phyloP scores from a whole-genome alignment of 805 yeast genomes.

The Candida argentea region DNA sequence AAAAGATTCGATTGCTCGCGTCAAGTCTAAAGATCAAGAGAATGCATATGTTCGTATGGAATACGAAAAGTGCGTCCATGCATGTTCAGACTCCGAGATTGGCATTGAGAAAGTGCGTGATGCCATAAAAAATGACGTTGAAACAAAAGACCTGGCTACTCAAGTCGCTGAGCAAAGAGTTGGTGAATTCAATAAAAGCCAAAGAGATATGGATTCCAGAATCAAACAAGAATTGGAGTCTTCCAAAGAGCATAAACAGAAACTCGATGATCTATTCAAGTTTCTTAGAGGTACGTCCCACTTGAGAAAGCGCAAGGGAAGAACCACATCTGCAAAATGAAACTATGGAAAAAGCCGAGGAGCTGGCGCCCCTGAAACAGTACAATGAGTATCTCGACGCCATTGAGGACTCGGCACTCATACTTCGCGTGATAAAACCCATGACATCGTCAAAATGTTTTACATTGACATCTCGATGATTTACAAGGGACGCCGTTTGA shows the following conservation, averaged over 20 bases:
- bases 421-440: too few relatives aligned
- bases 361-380: too few relatives aligned
- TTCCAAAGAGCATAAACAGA: conserved; percentile 15
- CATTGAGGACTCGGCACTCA: too few relatives aligned
- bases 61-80: conserved; percentile 39
- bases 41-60: conserved; percentile 55
- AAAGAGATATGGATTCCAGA: conserved; percentile 9
- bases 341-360: conserved; percentile 2
- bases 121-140: conserved; percentile 10
- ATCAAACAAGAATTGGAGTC: conserved; percentile 15
- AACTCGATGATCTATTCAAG: conserved; percentile 22
- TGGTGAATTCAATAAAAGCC: conserved; percentile 12
- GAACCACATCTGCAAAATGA: conserved; percentile 25
- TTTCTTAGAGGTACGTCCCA: conserved; percentile 31
- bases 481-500: too few relatives aligned
- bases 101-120: conserved; percentile 14
- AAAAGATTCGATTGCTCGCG: conserved; percentile 29
- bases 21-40: conserved; percentile 45
- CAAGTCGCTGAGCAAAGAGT: conserved; percentile 12
- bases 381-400: too few relatives aligned
- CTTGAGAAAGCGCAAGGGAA: conserved; percentile 30
- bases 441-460: too few relatives aligned
- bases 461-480: too few relatives aligned
- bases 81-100: conserved; percentile 35
- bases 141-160: conserved; percentile 10